Evolutionary conservation across 495 filamentous ascomycete species (phyloP), one percentile per base, ranked within the genome.

Genomic region (Bacidia rubella): DNA sequence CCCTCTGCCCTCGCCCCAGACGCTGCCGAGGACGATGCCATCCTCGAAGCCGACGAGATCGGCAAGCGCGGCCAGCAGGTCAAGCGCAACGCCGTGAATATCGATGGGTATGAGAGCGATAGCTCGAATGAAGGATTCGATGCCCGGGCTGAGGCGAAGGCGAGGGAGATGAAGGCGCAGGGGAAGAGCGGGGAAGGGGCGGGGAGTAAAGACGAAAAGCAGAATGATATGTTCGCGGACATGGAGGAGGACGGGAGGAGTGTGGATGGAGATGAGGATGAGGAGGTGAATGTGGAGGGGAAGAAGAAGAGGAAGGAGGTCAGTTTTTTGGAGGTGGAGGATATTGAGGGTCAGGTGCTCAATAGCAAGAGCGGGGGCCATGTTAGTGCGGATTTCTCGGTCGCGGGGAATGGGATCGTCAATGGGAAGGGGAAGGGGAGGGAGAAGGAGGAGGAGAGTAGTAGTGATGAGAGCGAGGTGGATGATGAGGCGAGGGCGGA

Each of bases 91-190:
- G 92, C 89, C 1, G 81, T 98, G 27, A 95, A 96, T 56, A 80
- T 98, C 25, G 92, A 97, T 60, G 92, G 93, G 2, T 97, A 97
- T 68, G 90, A 96, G 50, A 90, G 83, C 0, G 92, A 99, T 65
- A 92, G 85, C 26, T 90, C 90, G 9, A 89, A 89, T 51, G 92
- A 97, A 57, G 87, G 85, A 20, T 93, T 94, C 65, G 76, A 87
- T 53, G 82, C 74, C 35, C 72, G 82, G 25, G 79, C 77, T 0
- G 79, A 82, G 45, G 74, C 71, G 11, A 75, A 77, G 53, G 74
- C 75, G 11, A 75, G 79, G 57, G 63, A 61, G 19, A 72, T 68
- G 32, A 71, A 72, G 54, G 64, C 70, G 21, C 63, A 66, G 12
- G 70, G 63, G 38, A 69, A 71, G 38, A 0, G 19, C 25, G 24